Conservation (phyloP, 192 early-diverging fungal species). For the Kickxella alabastrina region DNA sequence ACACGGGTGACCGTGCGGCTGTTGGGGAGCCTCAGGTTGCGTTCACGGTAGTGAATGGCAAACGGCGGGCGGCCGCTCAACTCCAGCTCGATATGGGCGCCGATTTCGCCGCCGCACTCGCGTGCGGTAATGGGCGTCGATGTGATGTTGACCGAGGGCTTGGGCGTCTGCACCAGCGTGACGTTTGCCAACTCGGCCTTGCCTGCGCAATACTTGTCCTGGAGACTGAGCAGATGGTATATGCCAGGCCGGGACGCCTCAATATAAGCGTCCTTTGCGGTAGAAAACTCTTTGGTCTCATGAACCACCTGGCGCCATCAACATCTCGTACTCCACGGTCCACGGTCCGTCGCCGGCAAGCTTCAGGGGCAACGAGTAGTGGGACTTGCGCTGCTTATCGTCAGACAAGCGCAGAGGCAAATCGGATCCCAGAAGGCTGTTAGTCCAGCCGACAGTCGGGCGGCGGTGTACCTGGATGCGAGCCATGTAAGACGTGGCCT, state of each 20-base stretch:
- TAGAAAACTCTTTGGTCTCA: constrained; percentile 14
- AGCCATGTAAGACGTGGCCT: constrained; percentile 32
- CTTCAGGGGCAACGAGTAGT: constrained; percentile 18
- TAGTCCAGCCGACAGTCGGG: constrained; percentile 22
- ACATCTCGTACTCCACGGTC: constrained; percentile 27
- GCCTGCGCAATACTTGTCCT: constrained; percentile 33
- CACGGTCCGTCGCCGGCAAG: constrained; percentile 35
- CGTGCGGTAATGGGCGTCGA: constrained; percentile 39
- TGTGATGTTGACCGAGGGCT: constrained; percentile 24
- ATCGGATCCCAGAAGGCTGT: constrained; percentile 8
- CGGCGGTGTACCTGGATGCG: constrained; percentile 36
- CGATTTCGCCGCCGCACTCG: constrained; percentile 49
- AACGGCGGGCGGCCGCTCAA: constrained; percentile 44
- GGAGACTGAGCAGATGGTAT: constrained; percentile 26
- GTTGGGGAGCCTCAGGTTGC: constrained; percentile 31
- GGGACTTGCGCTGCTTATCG: constrained; percentile 36
- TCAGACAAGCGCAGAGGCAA: constrained; percentile 33
- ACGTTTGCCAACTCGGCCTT: constrained; percentile 10
- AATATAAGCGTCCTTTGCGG: constrained; percentile 8
- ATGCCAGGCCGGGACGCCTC: constrained; percentile 20
- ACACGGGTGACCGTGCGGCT: constrained; percentile 16
- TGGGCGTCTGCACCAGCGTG: constrained; percentile 19
- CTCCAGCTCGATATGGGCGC: constrained; percentile 38
- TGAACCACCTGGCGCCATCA: constrained; percentile 5
- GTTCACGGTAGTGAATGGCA: constrained; percentile 40